These are phyloP conservation scores for Aspergillus sp. DNA, from an alignment of 2,329 filamentous ascomycete species.

Conservation along the genomic window DNA sequence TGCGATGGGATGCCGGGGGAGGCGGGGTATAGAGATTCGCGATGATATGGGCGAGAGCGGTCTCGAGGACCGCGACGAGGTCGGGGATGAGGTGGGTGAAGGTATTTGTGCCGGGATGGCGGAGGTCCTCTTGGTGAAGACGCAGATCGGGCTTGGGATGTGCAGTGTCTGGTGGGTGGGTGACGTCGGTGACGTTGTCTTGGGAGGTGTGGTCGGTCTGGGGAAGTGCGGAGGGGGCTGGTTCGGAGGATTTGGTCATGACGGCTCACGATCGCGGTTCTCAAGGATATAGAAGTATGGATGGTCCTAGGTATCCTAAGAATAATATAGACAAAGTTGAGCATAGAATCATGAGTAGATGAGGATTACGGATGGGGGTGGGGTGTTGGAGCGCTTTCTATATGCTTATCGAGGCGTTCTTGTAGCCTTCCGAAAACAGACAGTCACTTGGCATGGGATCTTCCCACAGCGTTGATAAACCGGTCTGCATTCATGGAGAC, in stretches of 20 bases:
- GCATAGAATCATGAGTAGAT: no score
- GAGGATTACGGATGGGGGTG: no score
- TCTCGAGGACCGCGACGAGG: constrained; percentile 56
- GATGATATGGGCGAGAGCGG: constrained; percentile 67
- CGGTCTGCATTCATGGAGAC: no score
- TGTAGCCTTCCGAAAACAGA: background rate
- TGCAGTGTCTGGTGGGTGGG: background rate
- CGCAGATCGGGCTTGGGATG: constrained; percentile 32
- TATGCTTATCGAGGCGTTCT: background rate
- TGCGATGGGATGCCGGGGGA: background rate
- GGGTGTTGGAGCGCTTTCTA: no score
- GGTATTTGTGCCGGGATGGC: constrained; percentile 39
- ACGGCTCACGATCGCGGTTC: background rate
- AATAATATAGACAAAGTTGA: no score
- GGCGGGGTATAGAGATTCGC: constrained; percentile 63
- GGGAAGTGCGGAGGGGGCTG: constrained; percentile 17
- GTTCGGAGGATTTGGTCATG: constrained; percentile 10
- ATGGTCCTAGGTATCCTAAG: no score
- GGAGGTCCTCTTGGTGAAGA: constrained; percentile 45
- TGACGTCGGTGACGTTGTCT: no score
- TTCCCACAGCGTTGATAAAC: no score
- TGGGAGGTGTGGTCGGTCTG: constrained; percentile 5
- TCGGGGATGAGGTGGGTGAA: constrained; percentile 70
- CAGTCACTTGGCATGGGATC: background rate
- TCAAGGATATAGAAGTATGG: no score